Evolutionary conservation across 352 stramenopile genomes (phyloP).

Genomic region (Phytophthora cryptogea): DNA sequence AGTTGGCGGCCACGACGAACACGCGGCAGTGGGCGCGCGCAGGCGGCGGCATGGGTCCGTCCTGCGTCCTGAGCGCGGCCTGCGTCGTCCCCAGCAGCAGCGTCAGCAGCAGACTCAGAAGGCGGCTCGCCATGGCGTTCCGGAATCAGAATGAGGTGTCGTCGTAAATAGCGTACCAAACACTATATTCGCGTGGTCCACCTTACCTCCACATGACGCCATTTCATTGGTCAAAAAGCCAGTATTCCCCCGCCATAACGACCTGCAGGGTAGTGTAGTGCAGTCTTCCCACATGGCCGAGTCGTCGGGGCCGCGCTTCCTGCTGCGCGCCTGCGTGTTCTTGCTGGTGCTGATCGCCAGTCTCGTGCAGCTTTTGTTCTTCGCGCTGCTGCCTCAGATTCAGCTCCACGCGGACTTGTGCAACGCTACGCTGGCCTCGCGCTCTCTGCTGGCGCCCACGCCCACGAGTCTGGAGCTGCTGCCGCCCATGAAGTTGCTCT

Average conservation of each 20-base stretch:
- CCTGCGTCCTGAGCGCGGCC: constrained; percentile 6
- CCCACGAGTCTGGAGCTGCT: constrained; percentile 54
- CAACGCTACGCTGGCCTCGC: constrained; percentile 55
- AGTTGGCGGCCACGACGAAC: constrained; percentile 47
- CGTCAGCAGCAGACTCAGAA: neutral
- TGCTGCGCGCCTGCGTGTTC: constrained; percentile 72
- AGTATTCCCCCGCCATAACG: too few relatives aligned
- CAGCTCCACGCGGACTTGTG: constrained; percentile 65
- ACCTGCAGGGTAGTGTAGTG: too few relatives aligned
- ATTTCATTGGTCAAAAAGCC: too few relatives aligned
- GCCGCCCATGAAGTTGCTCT: constrained; percentile 71
- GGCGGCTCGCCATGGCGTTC: too few relatives aligned
- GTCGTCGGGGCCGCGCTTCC: constrained; percentile 57
- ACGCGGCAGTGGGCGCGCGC: constrained; percentile 53
- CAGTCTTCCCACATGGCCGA: constrained; percentile 40
- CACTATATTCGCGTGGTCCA: neutral
- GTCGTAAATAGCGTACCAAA: too few relatives aligned
- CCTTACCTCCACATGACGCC: constrained; percentile 5
- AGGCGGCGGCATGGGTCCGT: constrained; percentile 22
- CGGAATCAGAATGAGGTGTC: too few relatives aligned
- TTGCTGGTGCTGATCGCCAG: constrained; percentile 76
- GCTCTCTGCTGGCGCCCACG: constrained; percentile 37
- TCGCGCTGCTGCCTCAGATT: constrained; percentile 72
- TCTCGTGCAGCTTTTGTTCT: constrained; percentile 76
- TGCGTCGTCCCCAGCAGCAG: constrained; percentile 10